These are phyloP conservation scores for Epichloe hybrida DNA, from an alignment of 2,329 filamentous ascomycete genomes.

Conservation along the genomic window DNA sequence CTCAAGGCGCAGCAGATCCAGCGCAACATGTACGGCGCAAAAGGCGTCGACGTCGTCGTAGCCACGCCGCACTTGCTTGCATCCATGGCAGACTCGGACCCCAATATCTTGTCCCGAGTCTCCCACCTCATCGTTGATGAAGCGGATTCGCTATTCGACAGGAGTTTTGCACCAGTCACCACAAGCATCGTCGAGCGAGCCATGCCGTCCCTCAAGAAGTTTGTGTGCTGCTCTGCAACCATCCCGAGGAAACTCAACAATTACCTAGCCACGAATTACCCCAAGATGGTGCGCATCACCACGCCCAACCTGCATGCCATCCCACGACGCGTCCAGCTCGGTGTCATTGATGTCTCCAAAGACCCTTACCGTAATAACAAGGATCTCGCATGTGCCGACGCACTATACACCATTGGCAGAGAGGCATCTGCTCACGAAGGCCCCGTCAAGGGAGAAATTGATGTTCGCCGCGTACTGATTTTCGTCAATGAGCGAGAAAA, in stretches of 20 bases:
- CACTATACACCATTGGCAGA: slow-evolving; percentile 85
- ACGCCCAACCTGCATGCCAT: slow-evolving; percentile 96
- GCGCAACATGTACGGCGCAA: slow-evolving; percentile 65
- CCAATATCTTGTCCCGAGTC: slow-evolving; percentile 85
- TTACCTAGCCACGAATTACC: slow-evolving; percentile 69
- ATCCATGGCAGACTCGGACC: slow-evolving; percentile 78
- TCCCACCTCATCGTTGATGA: slow-evolving; percentile 85
- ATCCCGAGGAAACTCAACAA: slow-evolving; percentile 83
- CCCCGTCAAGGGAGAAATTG: slow-evolving; percentile 38
- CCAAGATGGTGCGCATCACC: slow-evolving; percentile 70
- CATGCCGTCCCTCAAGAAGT: slow-evolving; percentile 67
- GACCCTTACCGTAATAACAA: slow-evolving; percentile 94
- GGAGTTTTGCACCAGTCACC: slow-evolving; percentile 77
- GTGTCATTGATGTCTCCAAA: slow-evolving; percentile 80
- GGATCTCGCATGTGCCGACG: slow-evolving; percentile 82
- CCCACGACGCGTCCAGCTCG: slow-evolving; percentile 83
- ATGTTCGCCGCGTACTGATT: slow-evolving; percentile 76
- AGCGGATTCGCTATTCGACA: slow-evolving; percentile 89
- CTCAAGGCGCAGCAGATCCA: slow-evolving; percentile 69
- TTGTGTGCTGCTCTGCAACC: slow-evolving; percentile 90
- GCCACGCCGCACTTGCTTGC: slow-evolving; percentile 80
- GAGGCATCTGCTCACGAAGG: slow-evolving; percentile 49
- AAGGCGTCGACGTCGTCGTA: slow-evolving; percentile 74
- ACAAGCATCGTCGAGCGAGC: slow-evolving; percentile 70
- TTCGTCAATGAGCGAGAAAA: slow-evolving; percentile 96